Evolutionary conservation across 2,329 filamentous ascomycete species (phyloP).

Genomic region (Exutisphaerella laricina): DNA sequence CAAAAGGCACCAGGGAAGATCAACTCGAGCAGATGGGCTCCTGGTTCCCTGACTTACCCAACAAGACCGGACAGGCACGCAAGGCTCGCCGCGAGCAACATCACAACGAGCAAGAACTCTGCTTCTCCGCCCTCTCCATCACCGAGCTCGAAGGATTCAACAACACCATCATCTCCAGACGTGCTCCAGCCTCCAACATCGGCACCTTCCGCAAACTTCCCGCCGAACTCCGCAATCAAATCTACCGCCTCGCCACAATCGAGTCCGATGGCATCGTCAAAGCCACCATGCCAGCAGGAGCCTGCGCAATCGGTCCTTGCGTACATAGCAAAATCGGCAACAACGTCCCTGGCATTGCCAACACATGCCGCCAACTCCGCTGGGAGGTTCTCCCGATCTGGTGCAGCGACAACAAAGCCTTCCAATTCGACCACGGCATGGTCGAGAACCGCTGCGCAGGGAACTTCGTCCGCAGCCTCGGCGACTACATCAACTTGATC

Average conservation of each 20-base stretch:
- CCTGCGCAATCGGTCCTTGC: slow-evolving; percentile 20
- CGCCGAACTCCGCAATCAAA: slow-evolving; percentile 24
- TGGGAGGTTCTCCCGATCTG: slow-evolving; percentile 24
- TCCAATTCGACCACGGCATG: slow-evolving; percentile 23
- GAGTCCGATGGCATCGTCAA: slow-evolving; percentile 7
- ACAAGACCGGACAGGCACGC: background rate
- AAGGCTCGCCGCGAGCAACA: background rate
- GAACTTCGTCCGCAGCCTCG: slow-evolving; percentile 18
- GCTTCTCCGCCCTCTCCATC: background rate
- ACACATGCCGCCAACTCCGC: slow-evolving; percentile 24
- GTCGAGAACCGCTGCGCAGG: slow-evolving; percentile 22
- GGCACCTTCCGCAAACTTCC: slow-evolving; percentile 24
- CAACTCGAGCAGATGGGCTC: slow-evolving; percentile 14
- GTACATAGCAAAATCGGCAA: slow-evolving; percentile 13
- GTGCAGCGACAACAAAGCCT: slow-evolving; percentile 19
- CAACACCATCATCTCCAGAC: background rate
- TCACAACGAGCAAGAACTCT: background rate
- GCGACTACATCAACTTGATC: slow-evolving; percentile 16
- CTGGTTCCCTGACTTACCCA: slow-evolving; percentile 16
- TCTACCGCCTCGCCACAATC: slow-evolving; percentile 23
- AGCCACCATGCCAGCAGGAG: slow-evolving; percentile 12
- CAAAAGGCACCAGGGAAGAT: slow-evolving; percentile 10
- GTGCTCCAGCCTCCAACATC: slow-evolving; percentile 18
- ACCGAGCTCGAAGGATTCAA: background rate
- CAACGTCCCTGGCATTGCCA: slow-evolving; percentile 22